Evolutionary conservation across 2,329 filamentous ascomycete genomes (phyloP), one percentile per base, ranked within the genome.

Genomic region (Paracorniculantispora psalliotae): DNA sequence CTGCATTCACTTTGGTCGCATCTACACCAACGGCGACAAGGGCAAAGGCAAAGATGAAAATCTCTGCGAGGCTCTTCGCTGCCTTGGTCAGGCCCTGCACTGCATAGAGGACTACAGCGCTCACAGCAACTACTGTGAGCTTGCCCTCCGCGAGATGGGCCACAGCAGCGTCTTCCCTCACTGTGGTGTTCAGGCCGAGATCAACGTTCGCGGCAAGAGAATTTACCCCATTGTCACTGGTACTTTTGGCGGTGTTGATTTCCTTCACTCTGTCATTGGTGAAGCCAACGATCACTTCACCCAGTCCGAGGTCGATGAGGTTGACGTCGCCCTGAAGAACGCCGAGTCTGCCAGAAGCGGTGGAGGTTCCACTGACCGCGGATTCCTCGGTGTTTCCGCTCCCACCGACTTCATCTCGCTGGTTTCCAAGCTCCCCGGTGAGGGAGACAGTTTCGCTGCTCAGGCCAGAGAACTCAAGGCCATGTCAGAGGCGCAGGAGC

Each of bases 221-320:
- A 80, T 91, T 9, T 93, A 81, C 64, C 90, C 90, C 5, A 76
- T 93, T 1, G 86, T 91, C 23, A 93, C 90, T 1, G 85, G 85
- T 46, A 75, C 73, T 12, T 94, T 94, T 72, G 90, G 90, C 43
- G 90, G 85, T 64, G 90, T 93, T 2, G 90, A 93, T 71, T 94
- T 94, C 70, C 77, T 93, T 64, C 90, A 94, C 71, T 92, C 89
- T 1, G 89, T 91, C 30, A 74, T 85, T 51, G 83, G 88, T 59
- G 90, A 93, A 71, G 90, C 90, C 33, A 90, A 84, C 12, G 90
- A 94, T 68, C 89, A 92, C 69, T 91, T 94, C 68, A 90, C 90
- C 2, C 90, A 94, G 70, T 91, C 89, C 17, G 90, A 93, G 70
- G 86, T 94, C 37, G 89, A 92, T 59, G 88, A 93, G 71, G 85